These are phyloP conservation scores for Aspergillus mulundensis DNA, from an alignment of 495 filamentous ascomycete genomes.

Conservation along the genomic window DNA sequence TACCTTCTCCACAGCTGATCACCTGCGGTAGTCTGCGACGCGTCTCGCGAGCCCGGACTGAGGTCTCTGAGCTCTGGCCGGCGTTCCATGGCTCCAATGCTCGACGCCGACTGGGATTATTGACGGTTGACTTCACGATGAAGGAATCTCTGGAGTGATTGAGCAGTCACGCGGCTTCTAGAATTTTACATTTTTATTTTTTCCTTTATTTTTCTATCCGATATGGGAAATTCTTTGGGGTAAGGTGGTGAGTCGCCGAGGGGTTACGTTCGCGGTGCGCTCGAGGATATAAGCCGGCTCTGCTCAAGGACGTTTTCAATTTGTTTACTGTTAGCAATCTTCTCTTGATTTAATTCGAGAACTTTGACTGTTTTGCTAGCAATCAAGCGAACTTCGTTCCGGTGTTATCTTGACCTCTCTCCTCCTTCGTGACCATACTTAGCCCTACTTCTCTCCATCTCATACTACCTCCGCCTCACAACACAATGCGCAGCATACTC, in stretches of 20 bases:
- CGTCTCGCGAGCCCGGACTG: not conserved
- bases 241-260: not conserved
- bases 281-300: not conserved
- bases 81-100: not conserved
- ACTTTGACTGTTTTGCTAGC: not conserved
- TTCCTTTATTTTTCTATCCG: not conserved
- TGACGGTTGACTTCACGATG: conserved; percentile 1
- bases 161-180: not conserved
- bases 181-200: not conserved
- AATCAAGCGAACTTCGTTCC: not conserved
- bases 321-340: too few species aligned
- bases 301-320: not conserved
- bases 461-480: not conserved
- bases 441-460: not conserved
- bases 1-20: not conserved
- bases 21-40: not conserved
- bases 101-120: not conserved
- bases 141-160: not conserved
- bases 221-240: not conserved
- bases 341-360: not conserved
- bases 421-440: not conserved
- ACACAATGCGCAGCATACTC: conserved; percentile 18
- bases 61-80: not conserved
- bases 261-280: conserved; percentile 4
- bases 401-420: not conserved